These are phyloP conservation scores for Coniosporium tulheliwenetii DNA, from an alignment of 2,329 filamentous ascomycete species.

Conservation along the genomic window DNA sequence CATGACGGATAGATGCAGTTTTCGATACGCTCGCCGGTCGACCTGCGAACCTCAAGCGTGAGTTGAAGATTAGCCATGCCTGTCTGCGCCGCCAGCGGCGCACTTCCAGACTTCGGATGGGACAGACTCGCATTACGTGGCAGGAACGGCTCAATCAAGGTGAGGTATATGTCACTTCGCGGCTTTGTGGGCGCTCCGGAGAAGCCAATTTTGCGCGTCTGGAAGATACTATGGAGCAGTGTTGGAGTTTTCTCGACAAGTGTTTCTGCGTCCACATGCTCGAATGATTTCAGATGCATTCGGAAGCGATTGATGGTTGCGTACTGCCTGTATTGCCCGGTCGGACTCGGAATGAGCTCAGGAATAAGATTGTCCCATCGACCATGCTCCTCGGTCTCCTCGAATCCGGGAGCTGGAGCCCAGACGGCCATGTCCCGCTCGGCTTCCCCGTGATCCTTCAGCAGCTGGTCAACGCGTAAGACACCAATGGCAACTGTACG, in stretches of 20 bases:
- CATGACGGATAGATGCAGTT: slow-evolving; percentile 78
- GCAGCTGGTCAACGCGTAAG: slow-evolving; percentile 57
- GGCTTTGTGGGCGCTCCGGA: slow-evolving; percentile 78
- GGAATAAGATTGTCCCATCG: slow-evolving; percentile 61
- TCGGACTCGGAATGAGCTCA: slow-evolving; percentile 56
- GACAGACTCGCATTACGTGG: slow-evolving; percentile 48
- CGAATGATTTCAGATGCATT: slow-evolving; percentile 64
- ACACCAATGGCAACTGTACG: slow-evolving; percentile 64
- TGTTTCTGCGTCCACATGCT: slow-evolving; percentile 58
- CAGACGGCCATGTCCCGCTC: slow-evolving; percentile 69
- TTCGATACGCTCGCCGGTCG: slow-evolving; percentile 67
- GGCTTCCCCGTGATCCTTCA: slow-evolving; percentile 54
- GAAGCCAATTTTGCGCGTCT: slow-evolving; percentile 83
- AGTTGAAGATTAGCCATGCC: slow-evolving; percentile 67
- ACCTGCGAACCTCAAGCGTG: slow-evolving; percentile 72
- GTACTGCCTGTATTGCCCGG: slow-evolving; percentile 61
- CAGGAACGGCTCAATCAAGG: slow-evolving; percentile 63
- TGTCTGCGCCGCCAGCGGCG: slow-evolving; percentile 50
- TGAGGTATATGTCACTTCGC: slow-evolving; percentile 90
- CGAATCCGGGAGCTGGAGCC: slow-evolving; percentile 42
- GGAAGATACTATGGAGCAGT: slow-evolving; percentile 61
- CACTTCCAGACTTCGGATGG: slow-evolving; percentile 65
- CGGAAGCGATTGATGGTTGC: slow-evolving; percentile 61
- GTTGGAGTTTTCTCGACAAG: slow-evolving; percentile 82
- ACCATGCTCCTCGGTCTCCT: slow-evolving; percentile 43